Evolutionary conservation across 2,329 filamentous ascomycete species (phyloP).

Genomic region (Penicillium aurantiogriseum): DNA sequence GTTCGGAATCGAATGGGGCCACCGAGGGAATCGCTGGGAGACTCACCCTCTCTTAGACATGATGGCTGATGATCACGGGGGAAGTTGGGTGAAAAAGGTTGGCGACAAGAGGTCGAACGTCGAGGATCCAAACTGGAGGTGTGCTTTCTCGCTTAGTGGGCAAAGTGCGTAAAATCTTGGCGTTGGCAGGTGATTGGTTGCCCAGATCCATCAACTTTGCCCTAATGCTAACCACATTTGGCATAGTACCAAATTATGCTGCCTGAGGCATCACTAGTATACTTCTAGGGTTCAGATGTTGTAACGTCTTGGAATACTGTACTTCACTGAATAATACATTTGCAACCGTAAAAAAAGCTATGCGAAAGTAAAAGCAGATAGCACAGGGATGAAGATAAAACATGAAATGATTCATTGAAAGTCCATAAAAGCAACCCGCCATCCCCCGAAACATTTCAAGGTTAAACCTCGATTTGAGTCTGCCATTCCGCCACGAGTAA

Average conservation of each 20-base stretch:
- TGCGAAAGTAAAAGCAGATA: slow-evolving; percentile 4
- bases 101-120: slow-evolving; percentile 32
- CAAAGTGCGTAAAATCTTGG: slow-evolving; percentile 46
- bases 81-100: slow-evolving; percentile 38
- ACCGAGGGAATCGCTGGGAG: slow-evolving; percentile 13
- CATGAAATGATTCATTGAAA: slow-evolving; percentile 8
- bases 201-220: slow-evolving; percentile 22
- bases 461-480: slow-evolving; percentile 6
- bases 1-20: slow-evolving; percentile 17
- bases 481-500: slow-evolving; percentile 9
- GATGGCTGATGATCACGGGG: slow-evolving; percentile 44
- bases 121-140: slow-evolving; percentile 24
- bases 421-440: slow-evolving; percentile 4
- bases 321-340: slow-evolving; percentile 9
- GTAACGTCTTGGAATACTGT: not conserved
- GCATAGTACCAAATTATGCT: slow-evolving; percentile 1
- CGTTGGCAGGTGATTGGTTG: slow-evolving; percentile 28
- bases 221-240: slow-evolving; percentile 39
- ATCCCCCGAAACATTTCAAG: not conserved
- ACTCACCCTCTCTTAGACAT: slow-evolving; percentile 55
- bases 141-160: slow-evolving; percentile 48
- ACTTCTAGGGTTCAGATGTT: not conserved
- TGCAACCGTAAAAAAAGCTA: slow-evolving; percentile 4
- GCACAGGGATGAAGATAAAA: slow-evolving; percentile 3
- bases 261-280: slow-evolving; percentile 8